These are phyloP conservation scores for Blastobotrys elegans DNA, from an alignment of 1,139 yeast genomes.

Conservation along the genomic window DNA sequence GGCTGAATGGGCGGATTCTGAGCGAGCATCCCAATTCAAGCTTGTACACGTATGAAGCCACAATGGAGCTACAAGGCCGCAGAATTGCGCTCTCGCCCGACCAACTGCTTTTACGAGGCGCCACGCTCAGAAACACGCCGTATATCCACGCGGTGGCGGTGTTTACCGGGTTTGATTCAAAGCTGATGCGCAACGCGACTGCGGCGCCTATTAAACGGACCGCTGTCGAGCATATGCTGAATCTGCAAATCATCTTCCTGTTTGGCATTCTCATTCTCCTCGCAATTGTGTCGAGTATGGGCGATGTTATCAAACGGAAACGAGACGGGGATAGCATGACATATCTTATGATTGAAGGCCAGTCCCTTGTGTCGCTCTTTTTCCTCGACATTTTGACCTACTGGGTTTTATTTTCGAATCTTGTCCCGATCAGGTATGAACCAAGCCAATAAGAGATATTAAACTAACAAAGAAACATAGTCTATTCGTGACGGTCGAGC, in stretches of 20 bases:
- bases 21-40: conserved; percentile 96
- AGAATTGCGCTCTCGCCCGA: conserved; percentile 79
- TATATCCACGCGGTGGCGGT: conserved; percentile 94
- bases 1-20: conserved; percentile 51
- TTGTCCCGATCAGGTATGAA: conserved; percentile 76
- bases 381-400: conserved; percentile 85
- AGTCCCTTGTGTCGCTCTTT: conserved; percentile 64
- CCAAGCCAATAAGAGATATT: too few relatives aligned
- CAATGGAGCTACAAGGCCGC: conserved; percentile 53
- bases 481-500: conserved; percentile 89
- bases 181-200: conserved; percentile 96
- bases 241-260: conserved; percentile 82
- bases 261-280: conserved; percentile 74
- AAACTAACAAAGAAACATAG: conserved; percentile 15
- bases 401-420: conserved; percentile 92
- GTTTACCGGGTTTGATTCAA: conserved; percentile 97
- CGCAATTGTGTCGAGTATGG: conserved; percentile 76
- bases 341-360: conserved; percentile 66
- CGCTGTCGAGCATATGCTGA: conserved; percentile 93
- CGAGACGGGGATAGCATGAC: conserved; percentile 50
- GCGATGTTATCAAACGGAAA: conserved; percentile 72
- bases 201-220: conserved; percentile 97
- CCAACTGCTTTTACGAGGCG: conserved; percentile 88
- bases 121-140: conserved; percentile 87
- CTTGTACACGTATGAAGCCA: conserved; percentile 92